phyloP scores from a whole-genome alignment of 2,329 filamentous ascomycete species.

The Scytalidium lignicola region DNA sequence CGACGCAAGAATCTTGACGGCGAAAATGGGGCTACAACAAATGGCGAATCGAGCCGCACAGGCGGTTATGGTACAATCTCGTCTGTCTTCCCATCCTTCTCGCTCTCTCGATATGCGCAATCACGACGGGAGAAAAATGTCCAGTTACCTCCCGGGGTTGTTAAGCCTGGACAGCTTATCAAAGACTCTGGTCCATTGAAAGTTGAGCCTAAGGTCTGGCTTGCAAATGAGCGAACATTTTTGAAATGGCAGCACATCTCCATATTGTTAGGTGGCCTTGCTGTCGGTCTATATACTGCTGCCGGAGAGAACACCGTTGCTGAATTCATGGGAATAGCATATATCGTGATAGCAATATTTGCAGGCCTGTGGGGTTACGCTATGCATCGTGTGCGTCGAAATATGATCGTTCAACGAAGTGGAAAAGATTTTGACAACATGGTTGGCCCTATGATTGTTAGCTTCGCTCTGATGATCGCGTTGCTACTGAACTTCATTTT shows the following conservation, averaged over 20 bases:
- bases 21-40: slow-evolving; percentile 35
- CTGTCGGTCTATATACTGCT: slow-evolving; percentile 82
- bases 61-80: slow-evolving; percentile 54
- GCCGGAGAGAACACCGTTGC: slow-evolving; percentile 76
- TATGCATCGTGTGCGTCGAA: slow-evolving; percentile 70
- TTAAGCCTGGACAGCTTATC: slow-evolving; percentile 79
- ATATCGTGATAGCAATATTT: slow-evolving; percentile 77
- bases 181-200: slow-evolving; percentile 90
- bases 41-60: slow-evolving; percentile 24
- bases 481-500: slow-evolving; percentile 85
- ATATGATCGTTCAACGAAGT: slow-evolving; percentile 78
- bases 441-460: slow-evolving; percentile 78
- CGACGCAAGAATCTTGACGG: slow-evolving; percentile 7
- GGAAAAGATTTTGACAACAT: slow-evolving; percentile 92
- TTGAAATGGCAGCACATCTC: slow-evolving; percentile 98
- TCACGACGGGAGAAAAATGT: slow-evolving; percentile 45
- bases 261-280: slow-evolving; percentile 78
- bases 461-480: slow-evolving; percentile 70
- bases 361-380: slow-evolving; percentile 82
- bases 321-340: slow-evolving; percentile 72
- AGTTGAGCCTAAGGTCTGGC: slow-evolving; percentile 97
- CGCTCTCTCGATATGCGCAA: slow-evolving; percentile 69
- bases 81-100: slow-evolving; percentile 76
- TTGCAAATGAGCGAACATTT: slow-evolving; percentile 96
- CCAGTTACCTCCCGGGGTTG: slow-evolving; percentile 78